A percentile compares a stretch with the other conserved stretches of the same genome.
Conservation (phyloP, 2,329 filamentous ascomycete genomes). For the Amphichorda felina region DNA sequence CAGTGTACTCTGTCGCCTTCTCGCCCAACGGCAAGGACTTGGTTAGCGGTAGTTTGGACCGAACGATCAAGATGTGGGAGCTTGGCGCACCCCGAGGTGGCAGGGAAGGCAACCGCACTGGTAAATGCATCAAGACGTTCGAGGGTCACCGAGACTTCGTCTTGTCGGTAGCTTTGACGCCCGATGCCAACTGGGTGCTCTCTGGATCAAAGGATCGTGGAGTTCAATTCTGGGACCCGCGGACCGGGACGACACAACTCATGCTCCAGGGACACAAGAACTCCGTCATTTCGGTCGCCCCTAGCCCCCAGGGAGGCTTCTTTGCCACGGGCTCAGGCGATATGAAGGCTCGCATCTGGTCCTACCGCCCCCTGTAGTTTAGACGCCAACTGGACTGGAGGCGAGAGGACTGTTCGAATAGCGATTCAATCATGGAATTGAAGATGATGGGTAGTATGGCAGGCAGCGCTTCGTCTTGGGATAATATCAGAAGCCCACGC, state of each 20-base stretch:
- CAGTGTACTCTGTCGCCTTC: conserved; percentile 93
- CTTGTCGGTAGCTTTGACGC: conserved; percentile 86
- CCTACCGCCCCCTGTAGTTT: conserved; percentile 43
- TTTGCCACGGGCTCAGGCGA: conserved; percentile 97
- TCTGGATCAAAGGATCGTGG: conserved; percentile 95
- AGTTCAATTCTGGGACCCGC: conserved; percentile 97
- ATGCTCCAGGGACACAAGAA: conserved; percentile 99
- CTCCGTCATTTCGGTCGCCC: conserved; percentile 93
- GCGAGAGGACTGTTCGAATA: background rate
- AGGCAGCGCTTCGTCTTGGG: background rate
- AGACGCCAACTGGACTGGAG: no score
- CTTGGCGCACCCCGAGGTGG: conserved; percentile 61
- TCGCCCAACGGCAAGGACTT: conserved; percentile 87
- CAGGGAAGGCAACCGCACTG: conserved; percentile 44
- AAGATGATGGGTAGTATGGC: background rate
- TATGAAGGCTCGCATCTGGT: conserved; percentile 97
- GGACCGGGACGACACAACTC: conserved; percentile 85
- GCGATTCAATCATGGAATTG: no score
- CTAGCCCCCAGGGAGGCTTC: conserved; percentile 74
- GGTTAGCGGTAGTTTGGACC: conserved; percentile 89
- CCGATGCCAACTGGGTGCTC: conserved; percentile 90
- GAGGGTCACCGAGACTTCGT: conserved; percentile 98
- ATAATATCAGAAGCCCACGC: background rate
- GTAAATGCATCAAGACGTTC: conserved; percentile 92
- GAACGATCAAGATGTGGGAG: conserved; percentile 99